A percentile compares a stretch with the other conserved stretches of the same genome.
Conservation (phyloP, 768 basidiomycete genomes). For the Cystobasidium onofrii region DNA sequence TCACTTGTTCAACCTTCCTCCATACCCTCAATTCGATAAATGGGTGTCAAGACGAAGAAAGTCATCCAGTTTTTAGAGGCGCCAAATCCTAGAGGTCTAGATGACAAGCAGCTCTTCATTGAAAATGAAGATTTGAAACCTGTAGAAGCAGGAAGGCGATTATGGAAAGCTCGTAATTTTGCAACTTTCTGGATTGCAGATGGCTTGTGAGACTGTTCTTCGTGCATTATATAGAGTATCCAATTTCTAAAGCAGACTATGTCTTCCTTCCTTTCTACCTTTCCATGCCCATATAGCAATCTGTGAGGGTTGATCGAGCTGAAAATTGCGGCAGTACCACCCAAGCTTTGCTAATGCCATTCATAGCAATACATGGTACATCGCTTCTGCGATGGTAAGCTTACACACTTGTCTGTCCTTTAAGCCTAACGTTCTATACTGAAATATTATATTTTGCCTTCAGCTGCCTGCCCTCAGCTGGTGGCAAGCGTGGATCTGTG, state of each 20-base stretch:
- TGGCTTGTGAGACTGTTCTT: constrained; percentile 49
- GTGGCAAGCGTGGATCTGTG: constrained; percentile 80
- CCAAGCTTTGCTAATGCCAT: background rate
- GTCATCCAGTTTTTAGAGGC: constrained; percentile 12
- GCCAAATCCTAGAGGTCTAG: constrained; percentile 11
- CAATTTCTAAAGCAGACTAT: background rate
- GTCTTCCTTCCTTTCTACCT: background rate
- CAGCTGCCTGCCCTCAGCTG: constrained; percentile 52
- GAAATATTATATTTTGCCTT: too few species aligned
- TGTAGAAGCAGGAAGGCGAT: constrained; percentile 57
- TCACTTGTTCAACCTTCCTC: background rate
- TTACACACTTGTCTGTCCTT: background rate
- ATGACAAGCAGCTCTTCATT: constrained; percentile 32
- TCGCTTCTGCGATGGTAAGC: constrained; percentile 44
- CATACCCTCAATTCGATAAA: background rate
- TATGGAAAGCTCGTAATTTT: constrained; percentile 53
- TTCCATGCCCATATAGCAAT: background rate
- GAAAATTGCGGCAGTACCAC: constrained; percentile 32
- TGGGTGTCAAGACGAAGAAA: background rate
- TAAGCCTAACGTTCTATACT: background rate
- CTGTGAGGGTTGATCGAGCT: constrained; percentile 31
- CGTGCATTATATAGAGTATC: too few species aligned
- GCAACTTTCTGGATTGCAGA: constrained; percentile 71
- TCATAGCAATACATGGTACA: constrained; percentile 37
- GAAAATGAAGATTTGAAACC: constrained; percentile 67